Percentiles rank a stretch among this genome's conserved stretches.
These are phyloP conservation scores for Diaporthe australafricana DNA, from an alignment of 2,329 filamentous ascomycete genomes.

Conservation along the genomic window DNA sequence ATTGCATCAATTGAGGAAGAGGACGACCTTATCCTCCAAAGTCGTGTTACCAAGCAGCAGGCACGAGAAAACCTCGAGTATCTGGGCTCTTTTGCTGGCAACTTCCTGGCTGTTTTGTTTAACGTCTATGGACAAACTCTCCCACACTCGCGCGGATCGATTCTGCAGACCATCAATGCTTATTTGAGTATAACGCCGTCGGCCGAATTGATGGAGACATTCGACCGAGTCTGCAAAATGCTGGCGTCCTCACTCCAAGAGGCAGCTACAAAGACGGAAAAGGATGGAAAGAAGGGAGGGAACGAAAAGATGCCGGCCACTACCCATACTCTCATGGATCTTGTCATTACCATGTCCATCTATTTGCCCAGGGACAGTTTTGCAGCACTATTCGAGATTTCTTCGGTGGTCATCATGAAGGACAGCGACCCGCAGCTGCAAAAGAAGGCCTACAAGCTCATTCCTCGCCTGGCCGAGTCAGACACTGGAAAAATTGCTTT, in stretches of 20 bases:
- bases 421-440: slow-evolving; percentile 90
- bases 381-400: slow-evolving; percentile 85
- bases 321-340: slow-evolving; percentile 94
- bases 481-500: slow-evolving; percentile 82
- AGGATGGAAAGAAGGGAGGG: slow-evolving; percentile 71
- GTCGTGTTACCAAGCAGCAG: slow-evolving; percentile 78
- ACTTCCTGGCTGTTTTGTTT: slow-evolving; percentile 96
- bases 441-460: slow-evolving; percentile 99
- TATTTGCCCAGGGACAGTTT: slow-evolving; percentile 93
- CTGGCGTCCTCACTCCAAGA: slow-evolving; percentile 77
- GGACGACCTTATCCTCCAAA: slow-evolving; percentile 81
- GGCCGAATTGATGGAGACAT: slow-evolving; percentile 86
- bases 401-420: slow-evolving; percentile 83
- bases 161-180: slow-evolving; percentile 93
- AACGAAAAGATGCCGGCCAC: slow-evolving; percentile 87
- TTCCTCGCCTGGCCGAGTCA: slow-evolving; percentile 88
- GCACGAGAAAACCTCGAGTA: slow-evolving; percentile 87
- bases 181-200: slow-evolving; percentile 89
- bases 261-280: slow-evolving; percentile 65
- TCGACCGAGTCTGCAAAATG: slow-evolving; percentile 86
- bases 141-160: slow-evolving; percentile 89
- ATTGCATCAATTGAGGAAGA: slow-evolving; percentile 77
- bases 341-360: slow-evolving; percentile 94
- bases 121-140: slow-evolving; percentile 98
- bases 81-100: slow-evolving; percentile 82